Conservation (phyloP, 2,329 filamentous ascomycete genomes). For the Fonsecaea multimorphosa region DNA sequence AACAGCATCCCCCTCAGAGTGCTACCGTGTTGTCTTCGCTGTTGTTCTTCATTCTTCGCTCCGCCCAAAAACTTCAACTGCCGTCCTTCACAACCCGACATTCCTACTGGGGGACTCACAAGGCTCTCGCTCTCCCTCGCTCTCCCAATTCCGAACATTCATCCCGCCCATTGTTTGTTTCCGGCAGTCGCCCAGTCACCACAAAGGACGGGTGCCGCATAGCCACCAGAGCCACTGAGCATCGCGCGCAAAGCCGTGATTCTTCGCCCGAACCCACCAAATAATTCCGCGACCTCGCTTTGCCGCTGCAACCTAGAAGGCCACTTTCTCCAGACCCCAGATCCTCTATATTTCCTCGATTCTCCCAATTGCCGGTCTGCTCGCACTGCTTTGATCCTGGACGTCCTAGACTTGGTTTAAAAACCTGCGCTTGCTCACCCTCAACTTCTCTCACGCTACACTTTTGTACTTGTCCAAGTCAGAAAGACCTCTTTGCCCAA, state of each 20-base stretch:
- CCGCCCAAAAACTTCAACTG: neutral
- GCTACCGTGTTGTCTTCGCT: too few relatives aligned
- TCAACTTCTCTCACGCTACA: neutral
- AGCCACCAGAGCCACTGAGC: neutral
- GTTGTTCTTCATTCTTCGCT: neutral
- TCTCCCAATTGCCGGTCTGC: constrained; percentile 17
- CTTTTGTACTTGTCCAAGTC: neutral
- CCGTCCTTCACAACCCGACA: neutral
- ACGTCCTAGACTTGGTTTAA: constrained; percentile 9
- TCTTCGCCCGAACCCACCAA: constrained; percentile 1
- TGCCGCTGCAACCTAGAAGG: neutral
- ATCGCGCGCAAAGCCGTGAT: neutral
- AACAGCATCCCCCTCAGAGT: neutral
- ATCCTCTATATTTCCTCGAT: constrained; percentile 15
- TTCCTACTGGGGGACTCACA: neutral
- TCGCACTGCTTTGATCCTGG: constrained; percentile 6
- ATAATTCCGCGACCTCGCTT: neutral
- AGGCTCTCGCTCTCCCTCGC: neutral
- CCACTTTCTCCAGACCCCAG: constrained; percentile 11
- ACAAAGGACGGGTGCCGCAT: neutral
- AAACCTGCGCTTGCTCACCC: neutral
- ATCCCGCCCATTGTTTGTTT: neutral
- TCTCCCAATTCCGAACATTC: neutral
- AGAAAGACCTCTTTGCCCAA: neutral
- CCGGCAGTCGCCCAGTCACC: constrained; percentile 3